Base-by-base conservation (phyloP, 768 basidiomycete species). In the Pisolithus sp. region DNA sequence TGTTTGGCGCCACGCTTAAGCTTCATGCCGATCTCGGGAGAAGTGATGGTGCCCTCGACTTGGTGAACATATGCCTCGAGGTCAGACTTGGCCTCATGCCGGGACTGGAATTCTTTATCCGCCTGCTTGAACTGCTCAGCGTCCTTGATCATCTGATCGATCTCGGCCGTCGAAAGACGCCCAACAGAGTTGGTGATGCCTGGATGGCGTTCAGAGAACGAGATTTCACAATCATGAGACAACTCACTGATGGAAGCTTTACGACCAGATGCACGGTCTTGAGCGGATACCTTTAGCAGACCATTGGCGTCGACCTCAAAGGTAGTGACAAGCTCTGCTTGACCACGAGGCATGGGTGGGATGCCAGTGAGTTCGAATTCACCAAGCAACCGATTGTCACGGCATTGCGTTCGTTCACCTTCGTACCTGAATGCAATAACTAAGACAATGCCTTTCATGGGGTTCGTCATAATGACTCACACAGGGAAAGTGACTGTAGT, bases 401-500 rank as follows among this genome's bases (percentile, higher is more conserved):
- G 90, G 79, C 96, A 99, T 68, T 98, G 95, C 31, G 95, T 98
- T 60, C 96, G 93, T 76, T 99, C 96, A 68, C 96, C 96, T 81
- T 99, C 96, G 75, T 99, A 98, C 42, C 84, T 86, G 56, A 36
- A 30, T 47, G 18, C n/a, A 36, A 15, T 15, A 23, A 45, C 15
- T 47, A 17, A 56, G 15, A 47, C 48, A 30, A 44, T 44, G 56
- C 63, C 21, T 58, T 7, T 30, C 13, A 36, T 46, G 42, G 34
- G n/a, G 18, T 1, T 18, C 34, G 41, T 12, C 34, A 41, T 17
- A 24, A 15, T 21, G 10, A 66, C 82, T 65, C 75, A 86, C 83
- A 99, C 96, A 62, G 96, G 96, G 92, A 98, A 99, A 59, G 95
- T 97, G 76, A 99, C 96, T 55, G 91, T 95, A 56, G 96, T 99